Conservation (phyloP, 1,284 basidiomycete genomes). For the Fomitopsis betulina region DNA sequence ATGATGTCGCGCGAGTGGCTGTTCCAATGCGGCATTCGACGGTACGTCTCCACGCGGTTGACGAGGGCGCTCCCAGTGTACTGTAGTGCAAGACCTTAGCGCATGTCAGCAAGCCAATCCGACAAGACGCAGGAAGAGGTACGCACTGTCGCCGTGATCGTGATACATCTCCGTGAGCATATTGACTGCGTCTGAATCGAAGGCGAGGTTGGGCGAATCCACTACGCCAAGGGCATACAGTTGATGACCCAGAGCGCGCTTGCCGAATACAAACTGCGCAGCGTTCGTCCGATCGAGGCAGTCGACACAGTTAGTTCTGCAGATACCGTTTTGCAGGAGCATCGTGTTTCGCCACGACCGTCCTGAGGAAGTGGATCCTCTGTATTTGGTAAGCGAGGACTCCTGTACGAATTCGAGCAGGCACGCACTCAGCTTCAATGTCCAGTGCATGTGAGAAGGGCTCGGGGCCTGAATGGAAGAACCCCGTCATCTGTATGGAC, state of each 20-base stretch:
- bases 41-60: constrained; percentile 95
- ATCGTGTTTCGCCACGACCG: constrained; percentile 62
- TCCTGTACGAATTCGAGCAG: constrained; percentile 11
- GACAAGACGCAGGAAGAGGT: neutral
- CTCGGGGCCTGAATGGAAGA: constrained; percentile 89
- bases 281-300: constrained; percentile 98
- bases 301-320: constrained; percentile 91
- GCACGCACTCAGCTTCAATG: constrained; percentile 38
- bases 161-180: constrained; percentile 99
- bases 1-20: constrained; percentile 97
- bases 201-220: constrained; percentile 79
- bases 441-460: constrained; percentile 66
- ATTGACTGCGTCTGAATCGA: constrained; percentile 94
- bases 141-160: constrained; percentile 89
- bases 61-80: constrained; percentile 96
- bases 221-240: constrained; percentile 92
- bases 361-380: constrained; percentile 17
- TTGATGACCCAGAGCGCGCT: constrained; percentile 93
- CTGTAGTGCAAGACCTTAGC: constrained; percentile 86
- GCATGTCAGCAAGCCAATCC: neutral
- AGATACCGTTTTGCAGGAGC: constrained; percentile 87
- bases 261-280: constrained; percentile 97
- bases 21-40: constrained; percentile 95
- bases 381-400: neutral
- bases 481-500: constrained; percentile 85